A percentile compares a stretch with the other conserved stretches of the same genome.
Conservation (phyloP, 202 grass and related monocot species). For the Dendrocalamus latiflorus region DNA sequence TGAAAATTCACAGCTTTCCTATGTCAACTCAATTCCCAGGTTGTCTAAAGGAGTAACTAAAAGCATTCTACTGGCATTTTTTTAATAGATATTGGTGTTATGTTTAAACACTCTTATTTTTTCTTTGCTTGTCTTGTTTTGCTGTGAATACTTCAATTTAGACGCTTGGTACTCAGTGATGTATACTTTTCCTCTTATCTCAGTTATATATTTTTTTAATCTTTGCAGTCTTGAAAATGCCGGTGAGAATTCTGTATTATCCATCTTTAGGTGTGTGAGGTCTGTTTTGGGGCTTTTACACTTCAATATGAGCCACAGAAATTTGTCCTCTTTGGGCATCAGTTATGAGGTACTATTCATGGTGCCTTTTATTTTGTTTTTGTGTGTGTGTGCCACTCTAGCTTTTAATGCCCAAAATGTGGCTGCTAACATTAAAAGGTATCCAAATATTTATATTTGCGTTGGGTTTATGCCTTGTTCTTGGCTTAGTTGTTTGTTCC, state of each 20-base stretch:
- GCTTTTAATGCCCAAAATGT: conserved; percentile 4
- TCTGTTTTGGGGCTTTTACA: conserved; percentile 68
- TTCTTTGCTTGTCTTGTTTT: not conserved
- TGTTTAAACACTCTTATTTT: not conserved
- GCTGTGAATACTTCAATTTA: conserved; percentile 14
- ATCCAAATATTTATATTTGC: conserved; percentile 1
- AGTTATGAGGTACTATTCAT: conserved; percentile 56
- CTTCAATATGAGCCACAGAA: conserved; percentile 7
- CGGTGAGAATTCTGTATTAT: conserved; percentile 75
- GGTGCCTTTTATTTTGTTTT: not conserved
- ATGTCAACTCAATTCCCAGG: not conserved
- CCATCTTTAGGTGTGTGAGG: conserved; percentile 72
- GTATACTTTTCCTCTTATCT: not conserved
- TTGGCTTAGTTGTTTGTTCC: not conserved
- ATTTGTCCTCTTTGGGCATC: conserved; percentile 42
- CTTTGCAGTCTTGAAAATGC: conserved; percentile 80
- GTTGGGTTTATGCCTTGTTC: not conserved
- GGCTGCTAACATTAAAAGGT: not conserved
- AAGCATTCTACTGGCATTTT: not conserved
- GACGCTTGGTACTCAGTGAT: not conserved
- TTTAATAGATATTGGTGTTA: conserved; percentile 7
- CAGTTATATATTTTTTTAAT: conserved; percentile 27
- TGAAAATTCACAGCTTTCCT: not conserved
- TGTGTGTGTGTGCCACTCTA: not conserved
- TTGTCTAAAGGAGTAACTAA: conserved; percentile 6